These are phyloP conservation scores for Calophaca sinica DNA, from an alignment of 306 rosid species.

Conservation along the genomic window DNA sequence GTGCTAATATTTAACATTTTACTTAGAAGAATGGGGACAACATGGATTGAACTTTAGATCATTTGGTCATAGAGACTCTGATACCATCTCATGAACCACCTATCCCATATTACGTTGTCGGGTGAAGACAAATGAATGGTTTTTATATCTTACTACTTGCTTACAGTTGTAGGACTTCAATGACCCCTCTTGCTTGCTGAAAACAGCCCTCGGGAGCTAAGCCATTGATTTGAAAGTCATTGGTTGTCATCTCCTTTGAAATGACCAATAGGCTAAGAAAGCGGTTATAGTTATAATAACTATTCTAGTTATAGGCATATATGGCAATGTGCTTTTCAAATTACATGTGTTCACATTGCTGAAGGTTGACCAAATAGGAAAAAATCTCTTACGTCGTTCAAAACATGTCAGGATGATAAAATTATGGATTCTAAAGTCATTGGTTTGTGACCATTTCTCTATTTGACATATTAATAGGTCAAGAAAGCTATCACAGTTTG, in stretches of 20 bases:
- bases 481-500: constrained; percentile 20
- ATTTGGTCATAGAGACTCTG: neutral
- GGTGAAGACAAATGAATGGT: neutral
- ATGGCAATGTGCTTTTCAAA: constrained; percentile 14
- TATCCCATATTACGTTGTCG: neutral
- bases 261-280: neutral
- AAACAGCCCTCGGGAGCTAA: neutral
- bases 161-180: neutral
- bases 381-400: neutral
- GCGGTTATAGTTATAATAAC: neutral
- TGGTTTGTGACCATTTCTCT: constrained; percentile 4
- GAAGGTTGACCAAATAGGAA: neutral
- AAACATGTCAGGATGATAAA: constrained; percentile 16
- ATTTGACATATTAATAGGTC: neutral
- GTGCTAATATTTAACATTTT: neutral
- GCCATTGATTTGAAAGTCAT: constrained; percentile 3
- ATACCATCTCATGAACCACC: neutral
- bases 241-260: constrained; percentile 17
- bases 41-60: neutral
- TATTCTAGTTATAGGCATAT: constrained; percentile 22
- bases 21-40: neutral
- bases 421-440: neutral
- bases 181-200: neutral
- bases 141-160: neutral
- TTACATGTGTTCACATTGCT: neutral